phyloP scores from a whole-genome alignment of 1,284 basidiomycete genomes.

The Polyporus tsugae region DNA sequence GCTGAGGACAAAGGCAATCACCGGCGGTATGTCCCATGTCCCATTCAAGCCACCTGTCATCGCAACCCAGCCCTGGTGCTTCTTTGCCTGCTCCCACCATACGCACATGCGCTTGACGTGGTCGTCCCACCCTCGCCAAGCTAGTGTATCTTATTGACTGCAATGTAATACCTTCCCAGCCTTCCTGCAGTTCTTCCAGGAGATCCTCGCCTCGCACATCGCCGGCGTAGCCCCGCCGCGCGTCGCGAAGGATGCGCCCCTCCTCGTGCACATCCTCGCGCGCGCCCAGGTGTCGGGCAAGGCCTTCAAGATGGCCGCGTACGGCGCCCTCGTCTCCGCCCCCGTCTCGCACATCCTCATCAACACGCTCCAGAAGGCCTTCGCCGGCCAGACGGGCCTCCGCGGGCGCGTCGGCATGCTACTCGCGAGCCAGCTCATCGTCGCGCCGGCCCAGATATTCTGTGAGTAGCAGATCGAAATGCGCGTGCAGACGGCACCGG shows the following conservation, averaged over 20 bases:
- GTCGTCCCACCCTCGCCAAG: background rate
- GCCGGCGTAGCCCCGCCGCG: slow-evolving; percentile 64
- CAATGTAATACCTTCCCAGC: slow-evolving; percentile 46
- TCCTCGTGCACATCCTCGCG: slow-evolving; percentile 60
- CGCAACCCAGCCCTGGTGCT: slow-evolving; percentile 6
- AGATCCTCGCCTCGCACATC: slow-evolving; percentile 78
- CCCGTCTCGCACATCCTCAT: slow-evolving; percentile 83
- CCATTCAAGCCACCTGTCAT: background rate
- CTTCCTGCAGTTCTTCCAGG: slow-evolving; percentile 79
- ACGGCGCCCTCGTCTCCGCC: slow-evolving; percentile 88
- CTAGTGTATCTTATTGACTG: background rate
- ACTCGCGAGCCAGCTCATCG: slow-evolving; percentile 79
- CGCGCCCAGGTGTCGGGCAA: slow-evolving; percentile 65
- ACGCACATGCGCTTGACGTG: background rate
- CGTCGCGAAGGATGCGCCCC: slow-evolving; percentile 61
- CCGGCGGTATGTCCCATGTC: slow-evolving; percentile 57
- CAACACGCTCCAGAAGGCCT: slow-evolving; percentile 75
- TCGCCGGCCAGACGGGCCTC: slow-evolving; percentile 78
- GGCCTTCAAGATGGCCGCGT: slow-evolving; percentile 84
- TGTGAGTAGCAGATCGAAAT: slow-evolving; percentile 54
- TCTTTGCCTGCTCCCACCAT: background rate
- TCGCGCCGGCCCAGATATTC: slow-evolving; percentile 80
- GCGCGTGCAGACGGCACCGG: background rate
- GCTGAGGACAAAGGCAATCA: slow-evolving; percentile 78
- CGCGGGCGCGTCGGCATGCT: slow-evolving; percentile 78